Conservation (phyloP, 192 early-diverging fungal species). For the Backusella westeae region DNA sequence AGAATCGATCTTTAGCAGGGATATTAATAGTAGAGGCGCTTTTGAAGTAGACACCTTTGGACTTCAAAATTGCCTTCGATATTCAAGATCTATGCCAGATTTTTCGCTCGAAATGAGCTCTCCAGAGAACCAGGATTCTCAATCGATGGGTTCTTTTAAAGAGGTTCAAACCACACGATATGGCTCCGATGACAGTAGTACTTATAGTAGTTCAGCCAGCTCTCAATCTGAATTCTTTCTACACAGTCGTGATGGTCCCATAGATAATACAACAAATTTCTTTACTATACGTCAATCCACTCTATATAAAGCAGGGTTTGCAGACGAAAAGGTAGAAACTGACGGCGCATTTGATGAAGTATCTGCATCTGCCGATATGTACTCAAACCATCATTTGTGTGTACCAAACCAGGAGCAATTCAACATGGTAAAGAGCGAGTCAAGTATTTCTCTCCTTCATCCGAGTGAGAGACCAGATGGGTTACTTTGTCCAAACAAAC, state of each 20-base stretch:
- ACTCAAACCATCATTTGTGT: neutral
- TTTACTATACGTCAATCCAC: neutral
- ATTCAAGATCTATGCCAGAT: neutral
- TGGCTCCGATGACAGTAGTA: neutral
- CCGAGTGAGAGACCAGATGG: conserved; percentile 1
- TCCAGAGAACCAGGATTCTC: neutral
- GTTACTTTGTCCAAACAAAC: neutral
- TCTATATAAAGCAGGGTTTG: neutral
- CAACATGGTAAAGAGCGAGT: conserved; percentile 17
- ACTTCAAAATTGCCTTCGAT: neutral
- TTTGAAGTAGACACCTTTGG: neutral
- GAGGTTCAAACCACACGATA: neutral
- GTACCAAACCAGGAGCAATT: neutral
- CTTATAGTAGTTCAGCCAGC: neutral
- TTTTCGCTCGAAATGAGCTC: neutral
- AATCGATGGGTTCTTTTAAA: neutral
- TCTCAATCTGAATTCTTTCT: neutral
- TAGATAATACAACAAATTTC: neutral
- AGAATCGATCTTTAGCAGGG: neutral
- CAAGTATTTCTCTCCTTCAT: conserved; percentile 21
- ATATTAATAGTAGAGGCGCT: neutral
- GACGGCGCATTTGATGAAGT: neutral
- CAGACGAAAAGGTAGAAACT: neutral
- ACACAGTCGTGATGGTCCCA: neutral
- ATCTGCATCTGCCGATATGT: neutral